Evolutionary conservation across 345 rosid genomes (phyloP), one percentile per base, ranked within the genome.

Genomic region (Rhizophora mangle): DNA sequence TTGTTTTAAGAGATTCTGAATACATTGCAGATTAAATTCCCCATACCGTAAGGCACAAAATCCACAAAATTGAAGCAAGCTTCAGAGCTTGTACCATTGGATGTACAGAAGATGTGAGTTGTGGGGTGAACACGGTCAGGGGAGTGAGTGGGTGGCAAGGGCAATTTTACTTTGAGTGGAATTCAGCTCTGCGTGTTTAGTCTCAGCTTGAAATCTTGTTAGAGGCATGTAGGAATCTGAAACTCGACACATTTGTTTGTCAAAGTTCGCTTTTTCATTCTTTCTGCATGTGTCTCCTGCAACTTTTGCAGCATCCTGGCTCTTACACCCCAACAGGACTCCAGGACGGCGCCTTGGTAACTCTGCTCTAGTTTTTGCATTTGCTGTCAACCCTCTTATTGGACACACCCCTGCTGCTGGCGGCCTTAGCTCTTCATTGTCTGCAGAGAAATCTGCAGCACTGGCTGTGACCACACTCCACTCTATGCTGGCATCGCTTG

Each of bases 401-500:
- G 75, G 86, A 77, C 79, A 79, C 58, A 74, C 47, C 27, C 55
- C 39, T 8, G 36, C n/a, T 56, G 36, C 51, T 19, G 82, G 67
- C 39, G 76, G 81, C 78, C 74, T 80, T 68, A 27, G 76, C 67
- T 72, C 86, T 56, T 87, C 93, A 39, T 71, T 81, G 65, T 92
- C 96, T 7, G 96, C 82, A 10, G 96, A 87, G 79, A 71, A 78
- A 68, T 90, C 98, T 0, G 89, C 96, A 1, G 86, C 93, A 54
- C 97, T 89, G 32, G 87, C 94, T 0, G 98, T 93, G 65, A 87
- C 88, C 4, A 90, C 96, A 39, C 98, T 93, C 98, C 97, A 90
- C 24, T 86, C 88, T 57, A 93, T 84, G 79, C 97, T 90, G 36
- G 83, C 96, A 73, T 93, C 98, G 19, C 98, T 93, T 6, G 98